phyloP scores from a whole-genome alignment of 148 eudicot species.

The Simmondsia chinensis region DNA sequence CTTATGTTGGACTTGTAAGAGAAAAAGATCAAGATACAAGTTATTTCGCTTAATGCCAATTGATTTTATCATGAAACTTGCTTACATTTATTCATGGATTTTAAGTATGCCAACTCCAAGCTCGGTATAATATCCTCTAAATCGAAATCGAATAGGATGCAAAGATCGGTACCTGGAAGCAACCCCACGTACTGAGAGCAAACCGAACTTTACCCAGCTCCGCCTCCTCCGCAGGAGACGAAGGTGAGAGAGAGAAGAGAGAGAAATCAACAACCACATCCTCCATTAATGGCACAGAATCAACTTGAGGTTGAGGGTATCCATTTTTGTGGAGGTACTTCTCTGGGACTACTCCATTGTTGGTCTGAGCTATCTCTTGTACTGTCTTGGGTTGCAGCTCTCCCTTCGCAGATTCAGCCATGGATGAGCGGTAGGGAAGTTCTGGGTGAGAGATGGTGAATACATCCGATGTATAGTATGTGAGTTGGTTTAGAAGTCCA shows the following conservation, averaged over 20 bases:
- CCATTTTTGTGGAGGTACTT: slow-evolving; percentile 11
- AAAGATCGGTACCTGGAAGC: slow-evolving; percentile 17
- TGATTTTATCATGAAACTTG: too few relatives aligned
- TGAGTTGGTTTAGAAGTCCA: too few relatives aligned
- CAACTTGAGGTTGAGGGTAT: slow-evolving; percentile 5
- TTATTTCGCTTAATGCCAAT: too few relatives aligned
- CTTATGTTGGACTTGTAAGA: too few relatives aligned
- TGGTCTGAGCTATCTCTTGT: slow-evolving; percentile 16
- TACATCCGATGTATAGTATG: too few relatives aligned
- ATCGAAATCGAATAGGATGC: background rate
- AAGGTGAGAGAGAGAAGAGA: slow-evolving; percentile 11
- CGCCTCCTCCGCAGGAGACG: background rate
- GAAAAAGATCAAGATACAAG: too few relatives aligned
- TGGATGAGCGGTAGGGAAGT: too few relatives aligned
- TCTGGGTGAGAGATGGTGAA: too few relatives aligned
- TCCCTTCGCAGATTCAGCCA: too few relatives aligned
- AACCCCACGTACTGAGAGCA: slow-evolving; percentile 24
- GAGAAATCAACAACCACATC: slow-evolving; percentile 15
- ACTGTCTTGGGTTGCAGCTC: slow-evolving; percentile 12
- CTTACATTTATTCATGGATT: too few relatives aligned
- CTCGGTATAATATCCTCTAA: background rate
- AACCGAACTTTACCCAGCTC: slow-evolving; percentile 17
- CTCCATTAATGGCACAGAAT: slow-evolving; percentile 12
- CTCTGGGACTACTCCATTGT: slow-evolving; percentile 18
- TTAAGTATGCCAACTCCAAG: background rate